These are phyloP conservation scores for Microsporum ferrugineum DNA, from an alignment of 2,329 filamentous ascomycete genomes.

Conservation along the genomic window DNA sequence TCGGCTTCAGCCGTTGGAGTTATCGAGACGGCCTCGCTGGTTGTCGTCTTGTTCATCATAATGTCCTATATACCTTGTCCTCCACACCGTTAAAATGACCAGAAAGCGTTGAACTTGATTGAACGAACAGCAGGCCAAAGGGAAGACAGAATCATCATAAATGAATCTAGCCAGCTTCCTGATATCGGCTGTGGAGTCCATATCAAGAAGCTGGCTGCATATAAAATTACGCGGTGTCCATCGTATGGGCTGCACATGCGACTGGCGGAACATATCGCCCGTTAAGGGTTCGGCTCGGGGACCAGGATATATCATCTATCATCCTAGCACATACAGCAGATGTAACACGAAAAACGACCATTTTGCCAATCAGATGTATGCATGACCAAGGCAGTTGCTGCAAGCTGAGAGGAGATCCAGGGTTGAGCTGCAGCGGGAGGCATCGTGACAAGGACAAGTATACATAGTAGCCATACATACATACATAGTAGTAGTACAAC, in stretches of 20 bases:
- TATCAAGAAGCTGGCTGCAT: not conserved
- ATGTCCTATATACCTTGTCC: not conserved
- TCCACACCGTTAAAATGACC: not conserved
- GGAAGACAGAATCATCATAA: not conserved
- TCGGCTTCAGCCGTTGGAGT: conserved; percentile 6
- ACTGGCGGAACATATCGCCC: not conserved
- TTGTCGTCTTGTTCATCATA: not conserved
- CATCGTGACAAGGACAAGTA: not conserved
- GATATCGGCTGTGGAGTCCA: not conserved
- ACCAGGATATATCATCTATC: not conserved
- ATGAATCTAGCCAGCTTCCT: not conserved
- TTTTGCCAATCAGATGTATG: not conserved
- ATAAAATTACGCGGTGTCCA: not conserved
- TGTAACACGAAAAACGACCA: not conserved
- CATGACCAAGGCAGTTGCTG: not conserved
- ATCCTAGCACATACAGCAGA: not conserved
- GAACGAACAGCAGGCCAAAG: not conserved
- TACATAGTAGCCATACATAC: not conserved
- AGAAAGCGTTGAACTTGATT: not conserved
- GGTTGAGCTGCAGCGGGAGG: not conserved
- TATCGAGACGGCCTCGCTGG: conserved; percentile 9
- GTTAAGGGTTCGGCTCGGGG: not conserved
- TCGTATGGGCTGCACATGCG: not conserved
- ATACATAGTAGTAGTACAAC: not conserved
- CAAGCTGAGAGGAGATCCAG: not conserved